These are phyloP conservation scores for Hygrophorus pudorinus DNA, from an alignment of 768 basidiomycete genomes.

Conservation along the genomic window DNA sequence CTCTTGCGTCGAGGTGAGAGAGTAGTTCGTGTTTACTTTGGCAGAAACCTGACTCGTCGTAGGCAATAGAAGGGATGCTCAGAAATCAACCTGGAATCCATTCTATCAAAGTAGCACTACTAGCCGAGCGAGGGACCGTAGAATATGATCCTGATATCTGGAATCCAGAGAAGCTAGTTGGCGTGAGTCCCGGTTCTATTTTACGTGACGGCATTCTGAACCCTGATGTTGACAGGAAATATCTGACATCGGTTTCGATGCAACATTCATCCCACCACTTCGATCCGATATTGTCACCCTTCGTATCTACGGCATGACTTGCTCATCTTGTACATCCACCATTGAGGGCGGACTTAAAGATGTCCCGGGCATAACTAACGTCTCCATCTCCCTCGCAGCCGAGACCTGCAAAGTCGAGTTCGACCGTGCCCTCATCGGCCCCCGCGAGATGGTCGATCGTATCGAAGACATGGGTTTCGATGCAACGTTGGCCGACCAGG, in stretches of 20 bases:
- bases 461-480: constrained; percentile 89
- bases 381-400: constrained; percentile 66
- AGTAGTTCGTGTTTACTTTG: constrained; percentile 2
- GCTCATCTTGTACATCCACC: constrained; percentile 68
- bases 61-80: constrained; percentile 84
- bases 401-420: constrained; percentile 69
- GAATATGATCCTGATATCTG: constrained; percentile 83
- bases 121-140: constrained; percentile 87
- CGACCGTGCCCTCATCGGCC: constrained; percentile 61
- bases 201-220: constrained; percentile 6
- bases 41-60: constrained; percentile 1
- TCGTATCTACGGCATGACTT: constrained; percentile 88
- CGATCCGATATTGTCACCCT: constrained; percentile 62
- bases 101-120: constrained; percentile 89
- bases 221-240: constrained; percentile 55
- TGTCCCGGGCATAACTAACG: constrained; percentile 64
- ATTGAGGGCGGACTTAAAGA: constrained; percentile 61
- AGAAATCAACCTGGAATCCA: constrained; percentile 80
- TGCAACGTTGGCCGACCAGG: constrained; percentile 72
- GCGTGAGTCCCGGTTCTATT: constrained; percentile 33
- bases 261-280: constrained; percentile 58
- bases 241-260: constrained; percentile 88
- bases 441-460: constrained; percentile 81
- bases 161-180: constrained; percentile 70
- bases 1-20: constrained; percentile 73